Conservation (phyloP, 2,329 filamentous ascomycete species). For the Fusarium sp. region DNA sequence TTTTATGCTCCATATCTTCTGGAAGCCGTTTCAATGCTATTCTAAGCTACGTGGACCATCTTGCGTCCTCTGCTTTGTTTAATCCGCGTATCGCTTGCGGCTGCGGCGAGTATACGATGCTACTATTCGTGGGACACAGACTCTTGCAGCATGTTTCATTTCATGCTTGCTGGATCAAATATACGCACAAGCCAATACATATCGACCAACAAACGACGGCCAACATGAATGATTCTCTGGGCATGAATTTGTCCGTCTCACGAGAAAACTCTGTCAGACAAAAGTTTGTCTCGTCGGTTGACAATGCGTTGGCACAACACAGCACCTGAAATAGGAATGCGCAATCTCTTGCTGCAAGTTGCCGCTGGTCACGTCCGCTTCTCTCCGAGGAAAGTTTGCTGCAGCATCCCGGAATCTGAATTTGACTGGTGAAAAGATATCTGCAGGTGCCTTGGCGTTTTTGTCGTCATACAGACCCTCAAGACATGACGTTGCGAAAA, state of each 20-base stretch:
- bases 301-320: slow-evolving; percentile 19
- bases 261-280: neutral
- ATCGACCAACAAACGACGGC: neutral
- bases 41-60: slow-evolving; percentile 30
- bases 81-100: neutral
- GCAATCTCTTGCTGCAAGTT: slow-evolving; percentile 28
- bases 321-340: slow-evolving; percentile 15
- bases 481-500: slow-evolving; percentile 2
- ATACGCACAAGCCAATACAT: slow-evolving; percentile 1
- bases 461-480: slow-evolving; percentile 18
- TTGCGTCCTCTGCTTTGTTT: slow-evolving; percentile 15
- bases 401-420: neutral
- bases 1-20: slow-evolving; percentile 10
- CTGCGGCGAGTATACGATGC: slow-evolving; percentile 17
- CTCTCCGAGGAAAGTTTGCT: slow-evolving; percentile 25
- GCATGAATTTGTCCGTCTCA: slow-evolving; percentile 21
- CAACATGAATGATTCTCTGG: neutral
- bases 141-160: slow-evolving; percentile 29
- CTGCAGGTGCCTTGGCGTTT: slow-evolving; percentile 6
- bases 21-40: slow-evolving; percentile 15
- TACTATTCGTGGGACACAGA: slow-evolving; percentile 14
- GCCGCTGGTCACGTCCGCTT: slow-evolving; percentile 1
- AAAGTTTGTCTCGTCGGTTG: neutral
- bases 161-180: slow-evolving; percentile 11
- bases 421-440: slow-evolving; percentile 9